Conservation (phyloP, 2,329 filamentous ascomycete species). For the Biscogniauxia marginata region DNA sequence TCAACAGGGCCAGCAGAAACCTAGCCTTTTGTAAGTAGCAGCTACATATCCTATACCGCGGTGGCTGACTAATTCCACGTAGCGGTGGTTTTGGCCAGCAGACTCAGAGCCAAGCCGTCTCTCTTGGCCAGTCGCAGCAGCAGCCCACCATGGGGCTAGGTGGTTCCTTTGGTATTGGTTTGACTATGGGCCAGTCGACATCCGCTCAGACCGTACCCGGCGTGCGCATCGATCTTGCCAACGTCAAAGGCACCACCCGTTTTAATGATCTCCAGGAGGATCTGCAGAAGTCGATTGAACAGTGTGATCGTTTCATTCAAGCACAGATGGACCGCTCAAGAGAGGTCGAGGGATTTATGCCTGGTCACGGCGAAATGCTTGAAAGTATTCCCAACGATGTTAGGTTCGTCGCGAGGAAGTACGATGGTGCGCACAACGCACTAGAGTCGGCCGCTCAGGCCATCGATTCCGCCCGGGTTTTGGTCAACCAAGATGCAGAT, state of each 20-base stretch:
- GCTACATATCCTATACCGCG: neutral
- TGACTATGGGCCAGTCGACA: slow-evolving; percentile 49
- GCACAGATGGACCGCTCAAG: slow-evolving; percentile 75
- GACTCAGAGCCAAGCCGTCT: slow-evolving; percentile 18
- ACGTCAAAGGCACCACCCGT: slow-evolving; percentile 81
- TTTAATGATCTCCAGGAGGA: slow-evolving; percentile 87
- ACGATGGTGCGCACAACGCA: slow-evolving; percentile 42
- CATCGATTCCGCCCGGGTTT: slow-evolving; percentile 41
- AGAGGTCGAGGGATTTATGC: slow-evolving; percentile 69
- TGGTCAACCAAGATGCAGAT: slow-evolving; percentile 42
- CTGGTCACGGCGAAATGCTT: slow-evolving; percentile 54
- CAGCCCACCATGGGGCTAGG: slow-evolving; percentile 23
- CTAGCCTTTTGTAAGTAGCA: slow-evolving; percentile 32
- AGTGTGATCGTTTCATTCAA: slow-evolving; percentile 77
- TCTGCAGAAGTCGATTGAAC: slow-evolving; percentile 74
- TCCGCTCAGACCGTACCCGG: slow-evolving; percentile 62
- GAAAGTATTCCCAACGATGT: slow-evolving; percentile 48
- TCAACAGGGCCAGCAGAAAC: slow-evolving; percentile 26
- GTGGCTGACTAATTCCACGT: slow-evolving; percentile 6
- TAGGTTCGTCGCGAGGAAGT: slow-evolving; percentile 44
- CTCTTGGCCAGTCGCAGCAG: slow-evolving; percentile 22
- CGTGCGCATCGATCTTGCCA: slow-evolving; percentile 74
- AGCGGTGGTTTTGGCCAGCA: slow-evolving; percentile 23
- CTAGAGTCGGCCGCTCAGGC: slow-evolving; percentile 41
- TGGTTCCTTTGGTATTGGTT: slow-evolving; percentile 30